phyloP scores from a whole-genome alignment of 83 land plant species.

The Thuja plicata region DNA sequence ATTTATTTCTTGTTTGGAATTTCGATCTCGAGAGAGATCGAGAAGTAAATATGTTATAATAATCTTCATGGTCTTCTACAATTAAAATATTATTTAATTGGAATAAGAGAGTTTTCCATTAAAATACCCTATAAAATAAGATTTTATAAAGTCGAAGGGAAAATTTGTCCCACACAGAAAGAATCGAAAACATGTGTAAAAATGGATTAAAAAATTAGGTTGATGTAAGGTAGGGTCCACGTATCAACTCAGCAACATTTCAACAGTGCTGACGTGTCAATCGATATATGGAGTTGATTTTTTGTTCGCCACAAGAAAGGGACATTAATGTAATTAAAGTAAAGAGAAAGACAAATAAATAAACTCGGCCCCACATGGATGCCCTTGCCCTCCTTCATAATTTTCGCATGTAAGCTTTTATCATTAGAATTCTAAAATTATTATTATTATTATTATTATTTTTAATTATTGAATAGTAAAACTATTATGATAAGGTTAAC shows the following conservation, averaged over 20 bases:
- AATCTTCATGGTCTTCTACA: too few species aligned
- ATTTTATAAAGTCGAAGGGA: too few species aligned
- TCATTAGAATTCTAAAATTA: too few species aligned
- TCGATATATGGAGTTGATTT: not conserved
- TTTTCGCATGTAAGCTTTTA: too few species aligned
- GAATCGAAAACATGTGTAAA: not conserved
- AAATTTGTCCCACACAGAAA: not conserved
- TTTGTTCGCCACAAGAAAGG: not conserved
- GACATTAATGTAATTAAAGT: too few species aligned
- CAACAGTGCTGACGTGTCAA: not conserved
- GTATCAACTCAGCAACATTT: not conserved
- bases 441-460: too few species aligned
- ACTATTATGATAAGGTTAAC: too few species aligned
- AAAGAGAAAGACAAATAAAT: not conserved
- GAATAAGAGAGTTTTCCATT: too few species aligned
- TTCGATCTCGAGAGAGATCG: not conserved
- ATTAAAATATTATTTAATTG: too few species aligned
- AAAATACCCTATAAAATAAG: too few species aligned
- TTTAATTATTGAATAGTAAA: too few species aligned
- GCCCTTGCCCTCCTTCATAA: too few species aligned
- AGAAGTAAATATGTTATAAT: not conserved
- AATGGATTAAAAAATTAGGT: not conserved
- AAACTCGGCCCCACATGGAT: not conserved
- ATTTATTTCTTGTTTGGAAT: not conserved
- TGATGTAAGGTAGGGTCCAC: not conserved